Percentiles rank a stretch among this genome's conserved stretches.
Conservation (phyloP, 805 yeast genomes). For the Scheffersomyces lignosus region DNA sequence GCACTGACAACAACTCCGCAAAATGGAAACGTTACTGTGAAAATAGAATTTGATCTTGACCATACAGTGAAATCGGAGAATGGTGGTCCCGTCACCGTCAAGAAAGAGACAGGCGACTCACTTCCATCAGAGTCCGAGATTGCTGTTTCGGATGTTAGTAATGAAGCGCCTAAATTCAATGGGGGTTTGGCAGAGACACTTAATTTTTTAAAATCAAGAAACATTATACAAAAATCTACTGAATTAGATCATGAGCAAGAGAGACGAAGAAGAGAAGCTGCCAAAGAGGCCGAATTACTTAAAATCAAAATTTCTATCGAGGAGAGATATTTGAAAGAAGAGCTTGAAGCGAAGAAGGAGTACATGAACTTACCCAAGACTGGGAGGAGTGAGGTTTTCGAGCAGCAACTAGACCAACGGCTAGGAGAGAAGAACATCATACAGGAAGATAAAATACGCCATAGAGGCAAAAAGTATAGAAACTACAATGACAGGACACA, state of each 20-base stretch:
- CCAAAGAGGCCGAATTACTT: conserved; percentile 29
- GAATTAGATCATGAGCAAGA: conserved; percentile 12
- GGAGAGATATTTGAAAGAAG: conserved; percentile 31
- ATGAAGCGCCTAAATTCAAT: conserved; percentile 12
- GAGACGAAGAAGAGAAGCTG: conserved; percentile 18
- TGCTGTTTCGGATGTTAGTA: conserved; percentile 14
- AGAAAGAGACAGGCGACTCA: conserved; percentile 11
- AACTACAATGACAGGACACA: neutral
- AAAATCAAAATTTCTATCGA: conserved; percentile 31
- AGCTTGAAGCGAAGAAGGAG: conserved; percentile 23
- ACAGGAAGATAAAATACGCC: neutral
- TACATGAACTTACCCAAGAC: conserved; percentile 26
- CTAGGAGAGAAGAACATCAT: conserved; percentile 27
- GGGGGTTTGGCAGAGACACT: conserved; percentile 28
- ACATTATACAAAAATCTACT: conserved; percentile 12
- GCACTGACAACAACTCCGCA: conserved; percentile 2
- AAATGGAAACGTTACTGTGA: neutral
- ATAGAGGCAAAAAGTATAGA: neutral
- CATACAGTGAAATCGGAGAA: conserved; percentile 7
- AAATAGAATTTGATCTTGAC: conserved; percentile 7
- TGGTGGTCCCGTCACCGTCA: conserved; percentile 39
- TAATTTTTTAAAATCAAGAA: conserved; percentile 23
- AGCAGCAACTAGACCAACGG: conserved; percentile 28
- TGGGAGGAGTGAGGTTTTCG: conserved; percentile 27
- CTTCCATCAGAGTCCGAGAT: no score